A percentile compares a stretch with the other conserved stretches of the same genome.
These are phyloP conservation scores for Polytolypa hystricis DNA, from an alignment of 2,329 filamentous ascomycete species.

Conservation along the genomic window DNA sequence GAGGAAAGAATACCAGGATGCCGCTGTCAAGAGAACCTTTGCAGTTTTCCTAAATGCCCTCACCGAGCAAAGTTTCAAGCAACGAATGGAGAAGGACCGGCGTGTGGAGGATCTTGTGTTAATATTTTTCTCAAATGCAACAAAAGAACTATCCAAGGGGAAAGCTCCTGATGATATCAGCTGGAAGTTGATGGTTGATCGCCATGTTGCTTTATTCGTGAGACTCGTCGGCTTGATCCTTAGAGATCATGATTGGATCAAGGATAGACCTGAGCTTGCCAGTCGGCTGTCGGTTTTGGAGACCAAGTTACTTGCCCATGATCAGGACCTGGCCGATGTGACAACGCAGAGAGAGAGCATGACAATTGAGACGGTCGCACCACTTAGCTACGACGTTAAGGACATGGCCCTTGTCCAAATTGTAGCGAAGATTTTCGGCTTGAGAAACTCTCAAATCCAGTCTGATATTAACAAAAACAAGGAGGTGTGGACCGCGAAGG, in stretches of 20 bases:
- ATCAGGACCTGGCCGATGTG: slow-evolving; percentile 69
- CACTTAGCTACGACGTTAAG: slow-evolving; percentile 82
- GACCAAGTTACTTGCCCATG: slow-evolving; percentile 85
- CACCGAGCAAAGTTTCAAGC: slow-evolving; percentile 77
- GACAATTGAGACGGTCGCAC: slow-evolving; percentile 68
- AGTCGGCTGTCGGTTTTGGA: slow-evolving; percentile 70
- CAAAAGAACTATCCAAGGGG: slow-evolving; percentile 74
- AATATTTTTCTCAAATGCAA: slow-evolving; percentile 92
- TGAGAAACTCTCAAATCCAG: slow-evolving; percentile 69
- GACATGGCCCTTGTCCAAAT: slow-evolving; percentile 91
- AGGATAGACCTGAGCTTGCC: slow-evolving; percentile 75
- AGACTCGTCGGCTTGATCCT: slow-evolving; percentile 71
- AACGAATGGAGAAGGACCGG: slow-evolving; percentile 85
- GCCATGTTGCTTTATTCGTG: slow-evolving; percentile 90
- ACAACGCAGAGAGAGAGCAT: slow-evolving; percentile 43
- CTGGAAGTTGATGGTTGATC: slow-evolving; percentile 86
- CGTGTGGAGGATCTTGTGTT: slow-evolving; percentile 85
- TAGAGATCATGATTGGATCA: slow-evolving; percentile 72
- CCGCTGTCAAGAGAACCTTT: slow-evolving; percentile 86
- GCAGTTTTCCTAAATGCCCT: slow-evolving; percentile 89
- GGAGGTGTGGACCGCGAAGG: slow-evolving; percentile 77
- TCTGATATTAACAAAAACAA: slow-evolving; percentile 75
- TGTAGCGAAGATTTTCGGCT: slow-evolving; percentile 75
- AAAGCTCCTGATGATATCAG: slow-evolving; percentile 68
- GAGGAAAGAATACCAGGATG: slow-evolving; percentile 79